phyloP scores from a whole-genome alignment of 257 asterid species.

The Orobanche coerulescens region DNA sequence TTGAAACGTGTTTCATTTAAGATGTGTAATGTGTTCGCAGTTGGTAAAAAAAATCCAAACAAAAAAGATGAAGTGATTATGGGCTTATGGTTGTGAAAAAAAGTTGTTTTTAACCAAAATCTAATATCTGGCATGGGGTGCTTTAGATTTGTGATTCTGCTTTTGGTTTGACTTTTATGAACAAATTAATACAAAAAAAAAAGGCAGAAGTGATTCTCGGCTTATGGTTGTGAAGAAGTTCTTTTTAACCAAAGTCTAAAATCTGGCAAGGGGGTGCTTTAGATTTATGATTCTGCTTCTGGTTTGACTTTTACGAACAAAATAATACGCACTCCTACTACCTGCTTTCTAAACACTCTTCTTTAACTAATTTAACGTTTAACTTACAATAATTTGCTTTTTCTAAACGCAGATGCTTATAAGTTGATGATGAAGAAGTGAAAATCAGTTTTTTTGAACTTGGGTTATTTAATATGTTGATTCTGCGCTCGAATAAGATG shows the following conservation, averaged over 20 bases:
- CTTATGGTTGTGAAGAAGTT: neutral
- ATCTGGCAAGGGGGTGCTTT: no score
- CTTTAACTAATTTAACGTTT: no score
- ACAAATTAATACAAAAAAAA: no score
- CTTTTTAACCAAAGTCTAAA: no score
- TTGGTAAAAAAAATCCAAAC: neutral
- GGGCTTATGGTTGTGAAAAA: neutral
- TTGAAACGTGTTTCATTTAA: neutral
- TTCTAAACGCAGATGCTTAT: no score
- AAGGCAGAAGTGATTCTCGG: neutral
- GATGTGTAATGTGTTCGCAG: neutral
- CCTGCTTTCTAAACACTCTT: neutral
- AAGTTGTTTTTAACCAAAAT: no score
- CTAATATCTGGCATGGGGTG: no score
- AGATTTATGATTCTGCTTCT: neutral
- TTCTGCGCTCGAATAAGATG: neutral
- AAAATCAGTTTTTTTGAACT: neutral
- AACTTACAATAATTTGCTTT: neutral
- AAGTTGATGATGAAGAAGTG: slow-evolving; percentile 16
- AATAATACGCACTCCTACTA: no score
- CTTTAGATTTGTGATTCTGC: neutral
- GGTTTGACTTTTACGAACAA: neutral
- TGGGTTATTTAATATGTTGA: neutral
- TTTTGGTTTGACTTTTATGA: neutral
- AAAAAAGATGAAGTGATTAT: no score